These are phyloP conservation scores for Colletotrichum salicis DNA, from an alignment of 2,329 filamentous ascomycete genomes.

Conservation along the genomic window DNA sequence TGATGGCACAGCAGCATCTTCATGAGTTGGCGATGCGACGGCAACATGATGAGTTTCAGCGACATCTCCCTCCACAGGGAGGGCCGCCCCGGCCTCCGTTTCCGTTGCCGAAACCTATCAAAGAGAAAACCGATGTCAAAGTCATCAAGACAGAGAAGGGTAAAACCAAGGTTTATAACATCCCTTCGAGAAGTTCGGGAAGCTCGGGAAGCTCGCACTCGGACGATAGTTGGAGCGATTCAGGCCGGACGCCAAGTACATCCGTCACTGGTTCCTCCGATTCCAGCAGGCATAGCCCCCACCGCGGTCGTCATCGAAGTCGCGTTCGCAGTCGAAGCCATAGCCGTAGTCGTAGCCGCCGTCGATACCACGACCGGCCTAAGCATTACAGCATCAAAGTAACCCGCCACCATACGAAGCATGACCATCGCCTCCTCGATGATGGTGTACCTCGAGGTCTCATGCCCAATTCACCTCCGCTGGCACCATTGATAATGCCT, in stretches of 20 bases:
- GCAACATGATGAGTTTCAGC: constrained; percentile 5
- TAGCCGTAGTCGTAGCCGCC: constrained; percentile 29
- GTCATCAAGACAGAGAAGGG: constrained; percentile 25
- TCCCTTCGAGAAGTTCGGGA: constrained; percentile 32
- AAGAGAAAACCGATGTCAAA: constrained; percentile 6
- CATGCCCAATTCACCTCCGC: constrained; percentile 1
- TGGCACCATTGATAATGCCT: neutral
- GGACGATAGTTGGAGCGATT: constrained; percentile 10
- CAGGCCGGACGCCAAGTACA: constrained; percentile 35
- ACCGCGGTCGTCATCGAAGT: neutral
- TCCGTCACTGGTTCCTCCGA: constrained; percentile 35
- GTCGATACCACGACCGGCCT: constrained; percentile 29
- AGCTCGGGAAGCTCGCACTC: constrained; percentile 33
- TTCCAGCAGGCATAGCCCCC: constrained; percentile 16
- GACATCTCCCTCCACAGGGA: neutral
- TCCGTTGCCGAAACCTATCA: neutral
- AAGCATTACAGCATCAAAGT: constrained; percentile 34
- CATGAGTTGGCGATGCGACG: neutral
- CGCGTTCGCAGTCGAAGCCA: constrained; percentile 22
- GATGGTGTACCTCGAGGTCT: constrained; percentile 1
- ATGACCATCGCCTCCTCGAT: constrained; percentile 19
- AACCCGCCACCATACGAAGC: constrained; percentile 22
- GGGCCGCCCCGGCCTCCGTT: neutral
- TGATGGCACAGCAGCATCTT: neutral
- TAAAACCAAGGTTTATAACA: constrained; percentile 17